phyloP scores from a whole-genome alignment of 1,139 yeast genomes.

The Candida sojae region DNA sequence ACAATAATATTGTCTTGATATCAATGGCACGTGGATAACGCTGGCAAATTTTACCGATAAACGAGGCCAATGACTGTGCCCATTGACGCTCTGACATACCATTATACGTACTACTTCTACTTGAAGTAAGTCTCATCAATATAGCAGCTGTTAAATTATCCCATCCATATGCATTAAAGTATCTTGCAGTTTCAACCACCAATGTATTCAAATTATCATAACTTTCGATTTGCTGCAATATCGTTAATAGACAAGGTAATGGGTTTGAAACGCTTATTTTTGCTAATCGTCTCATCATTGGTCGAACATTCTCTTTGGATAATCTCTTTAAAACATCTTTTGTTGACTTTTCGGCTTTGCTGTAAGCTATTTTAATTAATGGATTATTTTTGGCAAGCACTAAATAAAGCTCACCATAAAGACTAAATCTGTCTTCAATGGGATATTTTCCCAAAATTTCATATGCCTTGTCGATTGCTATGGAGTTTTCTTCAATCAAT shows the following conservation, averaged over 20 bases:
- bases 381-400: slow-evolving; percentile 60
- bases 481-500: slow-evolving; percentile 59
- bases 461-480: slow-evolving; percentile 63
- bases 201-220: slow-evolving; percentile 83
- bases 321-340: slow-evolving; percentile 80
- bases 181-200: slow-evolving; percentile 78
- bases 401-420: slow-evolving; percentile 78
- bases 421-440: slow-evolving; percentile 66
- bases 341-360: slow-evolving; percentile 78
- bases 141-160: slow-evolving; percentile 79
- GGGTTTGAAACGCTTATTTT: slow-evolving; percentile 83
- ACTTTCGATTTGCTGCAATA: slow-evolving; percentile 79
- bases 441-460: slow-evolving; percentile 55
- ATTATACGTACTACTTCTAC: slow-evolving; percentile 65
- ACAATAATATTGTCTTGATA: slow-evolving; percentile 57
- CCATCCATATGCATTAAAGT: slow-evolving; percentile 81
- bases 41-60: slow-evolving; percentile 65
- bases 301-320: slow-evolving; percentile 80
- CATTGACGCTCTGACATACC: slow-evolving; percentile 84
- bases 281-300: slow-evolving; percentile 77
- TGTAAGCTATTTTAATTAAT: slow-evolving; percentile 61
- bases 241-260: slow-evolving; percentile 66
- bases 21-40: slow-evolving; percentile 52
- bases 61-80: slow-evolving; percentile 74
- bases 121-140: slow-evolving; percentile 67